Evolutionary conservation across 768 basidiomycete species (phyloP), one percentile per base, ranked within the genome.

Genomic region (Phaffia tasmanica): DNA sequence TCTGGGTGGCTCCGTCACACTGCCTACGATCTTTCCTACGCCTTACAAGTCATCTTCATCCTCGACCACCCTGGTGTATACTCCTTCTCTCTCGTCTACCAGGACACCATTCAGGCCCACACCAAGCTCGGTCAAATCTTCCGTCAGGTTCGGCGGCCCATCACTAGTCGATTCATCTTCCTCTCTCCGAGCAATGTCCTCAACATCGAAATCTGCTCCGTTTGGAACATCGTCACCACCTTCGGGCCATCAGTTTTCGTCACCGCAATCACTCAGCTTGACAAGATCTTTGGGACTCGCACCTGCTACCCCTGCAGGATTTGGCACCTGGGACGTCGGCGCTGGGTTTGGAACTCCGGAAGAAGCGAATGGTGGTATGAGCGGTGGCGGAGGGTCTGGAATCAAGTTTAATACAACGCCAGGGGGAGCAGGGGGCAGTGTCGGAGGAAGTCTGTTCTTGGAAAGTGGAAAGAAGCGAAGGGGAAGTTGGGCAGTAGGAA

Each of bases 41-140:
- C 66, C 66, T 30, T 55, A 62, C 55, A 67, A 67, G 46, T 46
- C 59, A 25, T 51, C 29, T 60, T 58, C 9, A 51, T 59, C 30
- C 63, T 64, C 55, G 63, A 49, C 61, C 25, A 30, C 53, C 46
- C 61, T 51, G 21, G 30, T 27, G 35, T 62, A 67, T 47, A 67
- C 65, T 19, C 53, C 66, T 11, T 53, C 57, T 56, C 48, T 67
- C 47, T 62, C 59, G 42, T 67, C 66, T 21, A 67, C 66, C 3
- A 54, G 66, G 11, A 67, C 66, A 19, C 66, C 66, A 2, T 67
- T 67, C 60, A 62, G 53, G n/a, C 63, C 66, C 47, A 62, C 66
- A 5, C 63, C 66, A 2, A 50, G 58, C 16, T 54, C 49, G 8
- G 35, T 42, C 35, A 48, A 58, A 18, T 54, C 58, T 21, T n/a